Conservation (phyloP, 2,329 filamentous ascomycete species). For the Aschersonia sp. region DNA sequence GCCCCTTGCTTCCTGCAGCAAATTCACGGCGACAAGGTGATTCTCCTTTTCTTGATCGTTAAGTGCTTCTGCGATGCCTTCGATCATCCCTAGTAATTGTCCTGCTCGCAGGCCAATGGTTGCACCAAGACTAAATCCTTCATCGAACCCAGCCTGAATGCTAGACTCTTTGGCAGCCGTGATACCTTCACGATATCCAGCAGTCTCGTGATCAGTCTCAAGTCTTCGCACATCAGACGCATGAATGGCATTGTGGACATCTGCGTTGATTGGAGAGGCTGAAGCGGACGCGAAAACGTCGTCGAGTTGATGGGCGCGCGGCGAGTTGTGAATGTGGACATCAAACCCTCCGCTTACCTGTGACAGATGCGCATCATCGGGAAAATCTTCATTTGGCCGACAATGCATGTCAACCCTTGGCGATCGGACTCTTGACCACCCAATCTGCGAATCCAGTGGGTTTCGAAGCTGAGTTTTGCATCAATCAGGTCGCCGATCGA, state of each 20-base stretch:
- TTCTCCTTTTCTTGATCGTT: slow-evolving; percentile 11
- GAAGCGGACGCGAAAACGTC: slow-evolving; percentile 20
- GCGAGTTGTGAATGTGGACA: background rate
- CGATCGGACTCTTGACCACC: background rate
- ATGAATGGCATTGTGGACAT: slow-evolving; percentile 15
- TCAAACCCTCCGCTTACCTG: slow-evolving; percentile 6
- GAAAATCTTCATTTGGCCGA: slow-evolving; percentile 15
- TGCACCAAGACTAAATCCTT: slow-evolving; percentile 75
- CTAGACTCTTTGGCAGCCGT: slow-evolving; percentile 58
- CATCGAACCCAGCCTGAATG: slow-evolving; percentile 82
- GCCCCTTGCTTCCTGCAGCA: slow-evolving; percentile 34
- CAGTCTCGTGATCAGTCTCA: slow-evolving; percentile 62
- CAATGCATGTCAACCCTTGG: slow-evolving; percentile 16
- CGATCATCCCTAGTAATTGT: slow-evolving; percentile 60
- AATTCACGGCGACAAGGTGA: slow-evolving; percentile 9
- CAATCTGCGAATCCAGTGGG: background rate
- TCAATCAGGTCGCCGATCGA: background rate
- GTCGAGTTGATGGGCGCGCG: slow-evolving; percentile 14
- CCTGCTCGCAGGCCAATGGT: slow-evolving; percentile 64
- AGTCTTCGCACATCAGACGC: slow-evolving; percentile 58
- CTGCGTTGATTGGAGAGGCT: slow-evolving; percentile 8
- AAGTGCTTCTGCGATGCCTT: slow-evolving; percentile 48
- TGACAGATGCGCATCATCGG: slow-evolving; percentile 13
- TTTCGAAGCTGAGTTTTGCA: background rate
- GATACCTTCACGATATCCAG: slow-evolving; percentile 84